Percentiles rank a stretch among this genome's conserved stretches.
Evolutionary conservation across 139 green algal species (phyloP).

Genomic region (Monoraphidium neglectum): DNA sequence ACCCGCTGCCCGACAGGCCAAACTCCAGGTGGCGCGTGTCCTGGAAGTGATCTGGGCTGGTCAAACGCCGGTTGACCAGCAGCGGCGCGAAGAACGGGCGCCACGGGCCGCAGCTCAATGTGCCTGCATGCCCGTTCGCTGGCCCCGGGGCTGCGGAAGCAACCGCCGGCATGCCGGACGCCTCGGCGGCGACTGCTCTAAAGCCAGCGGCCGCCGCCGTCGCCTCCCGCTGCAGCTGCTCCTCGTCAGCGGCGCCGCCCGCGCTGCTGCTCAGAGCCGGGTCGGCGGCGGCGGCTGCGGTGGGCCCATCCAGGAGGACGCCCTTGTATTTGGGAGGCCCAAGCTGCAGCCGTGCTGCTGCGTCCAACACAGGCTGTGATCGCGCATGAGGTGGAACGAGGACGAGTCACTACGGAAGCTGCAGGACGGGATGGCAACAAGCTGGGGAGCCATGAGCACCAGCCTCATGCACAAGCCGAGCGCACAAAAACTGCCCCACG

Average conservation of each 20-base stretch:
- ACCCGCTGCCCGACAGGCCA: constrained; percentile 47
- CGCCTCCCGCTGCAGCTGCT: constrained; percentile 24
- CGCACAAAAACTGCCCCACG: too few species aligned
- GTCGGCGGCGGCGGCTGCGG: constrained; percentile 1
- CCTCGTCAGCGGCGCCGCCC: constrained; percentile 4
- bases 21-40: constrained; percentile 85
- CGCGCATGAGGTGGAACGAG: too few species aligned
- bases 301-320: constrained; percentile 24
- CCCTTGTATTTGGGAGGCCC: constrained; percentile 55
- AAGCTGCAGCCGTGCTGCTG: constrained; percentile 41
- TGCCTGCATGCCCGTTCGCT: not conserved
- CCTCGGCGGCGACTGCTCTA: constrained; percentile 37
- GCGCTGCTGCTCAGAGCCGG: constrained; percentile 8
- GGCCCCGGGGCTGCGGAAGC: not conserved
- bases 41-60: constrained; percentile 73
- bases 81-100: constrained; percentile 64
- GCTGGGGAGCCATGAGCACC: too few species aligned
- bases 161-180: constrained; percentile 20
- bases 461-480: too few species aligned
- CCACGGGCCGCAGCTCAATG: constrained; percentile 43
- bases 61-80: constrained; percentile 71
- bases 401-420: too few species aligned
- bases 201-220: constrained; percentile 44
- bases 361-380: constrained; percentile 53
- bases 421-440: too few species aligned